These are phyloP conservation scores for Tuber indicum DNA, from an alignment of 495 filamentous ascomycete genomes.

Conservation along the genomic window DNA sequence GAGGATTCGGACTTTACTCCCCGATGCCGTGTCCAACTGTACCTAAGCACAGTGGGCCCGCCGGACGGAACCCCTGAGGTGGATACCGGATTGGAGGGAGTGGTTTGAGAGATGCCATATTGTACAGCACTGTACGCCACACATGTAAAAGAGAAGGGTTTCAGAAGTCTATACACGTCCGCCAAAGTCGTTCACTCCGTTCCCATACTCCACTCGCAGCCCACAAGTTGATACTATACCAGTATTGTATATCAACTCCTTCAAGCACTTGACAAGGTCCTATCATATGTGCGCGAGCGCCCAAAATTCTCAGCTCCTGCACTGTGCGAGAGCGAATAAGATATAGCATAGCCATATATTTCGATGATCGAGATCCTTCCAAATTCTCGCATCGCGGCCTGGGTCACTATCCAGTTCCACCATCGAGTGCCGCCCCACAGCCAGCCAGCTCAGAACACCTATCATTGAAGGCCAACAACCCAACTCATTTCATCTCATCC, in stretches of 20 bases:
- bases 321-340: not conserved
- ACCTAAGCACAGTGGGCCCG: not conserved
- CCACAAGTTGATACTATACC: not conserved
- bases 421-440: not conserved
- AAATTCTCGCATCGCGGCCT: not conserved
- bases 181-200: not conserved
- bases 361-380: not conserved
- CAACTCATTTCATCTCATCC: not conserved
- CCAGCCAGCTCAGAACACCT: not conserved
- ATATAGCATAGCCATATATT: not conserved
- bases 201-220: not conserved
- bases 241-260: not conserved
- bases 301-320: not conserved
- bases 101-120: not conserved
- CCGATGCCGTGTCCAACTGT: not conserved
- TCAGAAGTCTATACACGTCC: not conserved
- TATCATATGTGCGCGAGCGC: not conserved
- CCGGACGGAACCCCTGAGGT: not conserved
- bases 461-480: slow-evolving; percentile 2
- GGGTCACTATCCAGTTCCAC: not conserved
- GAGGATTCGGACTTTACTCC: not conserved
- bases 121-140: not conserved
- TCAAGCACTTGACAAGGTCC: not conserved
- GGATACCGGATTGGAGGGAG: not conserved
- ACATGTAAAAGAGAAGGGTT: not conserved